A percentile compares a stretch with the other conserved stretches of the same genome.
phyloP scores from a whole-genome alignment of 2,329 filamentous ascomycete genomes.

The Penicillium sp. region DNA sequence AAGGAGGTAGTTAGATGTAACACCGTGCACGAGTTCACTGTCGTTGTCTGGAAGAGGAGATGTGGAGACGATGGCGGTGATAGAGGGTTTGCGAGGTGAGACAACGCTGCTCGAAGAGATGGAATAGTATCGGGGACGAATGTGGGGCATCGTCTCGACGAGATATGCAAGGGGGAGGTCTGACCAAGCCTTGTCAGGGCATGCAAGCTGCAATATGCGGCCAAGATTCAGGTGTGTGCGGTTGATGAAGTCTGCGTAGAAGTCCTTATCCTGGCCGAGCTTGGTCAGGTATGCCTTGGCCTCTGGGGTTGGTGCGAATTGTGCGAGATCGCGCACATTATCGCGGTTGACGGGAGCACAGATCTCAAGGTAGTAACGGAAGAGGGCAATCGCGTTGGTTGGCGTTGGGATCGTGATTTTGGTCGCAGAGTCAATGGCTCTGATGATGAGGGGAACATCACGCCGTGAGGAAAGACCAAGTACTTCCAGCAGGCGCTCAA shows the following conservation, averaged over 20 bases:
- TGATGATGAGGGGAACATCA: constrained; percentile 57
- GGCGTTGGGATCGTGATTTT: constrained; percentile 85
- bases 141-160: constrained; percentile 82
- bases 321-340: constrained; percentile 75
- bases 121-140: constrained; percentile 93
- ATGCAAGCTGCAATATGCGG: constrained; percentile 55
- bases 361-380: constrained; percentile 91
- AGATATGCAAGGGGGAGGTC: constrained; percentile 84
- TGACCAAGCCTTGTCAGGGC: constrained; percentile 71
- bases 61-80: constrained; percentile 87
- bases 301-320: constrained; percentile 77
- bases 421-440: constrained; percentile 63
- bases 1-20: constrained; percentile 90
- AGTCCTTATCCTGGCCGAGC: constrained; percentile 81
- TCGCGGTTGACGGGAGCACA: constrained; percentile 90
- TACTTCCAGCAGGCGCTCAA: constrained; percentile 75
- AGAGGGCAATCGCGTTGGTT: constrained; percentile 82
- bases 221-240: constrained; percentile 70
- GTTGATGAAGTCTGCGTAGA: constrained; percentile 76
- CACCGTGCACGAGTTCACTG: constrained; percentile 77
- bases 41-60: constrained; percentile 68
- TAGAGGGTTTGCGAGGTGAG: constrained; percentile 59
- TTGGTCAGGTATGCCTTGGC: constrained; percentile 79
- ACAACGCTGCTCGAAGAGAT: constrained; percentile 68
- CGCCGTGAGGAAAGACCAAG: constrained; percentile 58